Conservation (phyloP, 495 filamentous ascomycete species). For the Paragyromitra xinjiangensis region DNA sequence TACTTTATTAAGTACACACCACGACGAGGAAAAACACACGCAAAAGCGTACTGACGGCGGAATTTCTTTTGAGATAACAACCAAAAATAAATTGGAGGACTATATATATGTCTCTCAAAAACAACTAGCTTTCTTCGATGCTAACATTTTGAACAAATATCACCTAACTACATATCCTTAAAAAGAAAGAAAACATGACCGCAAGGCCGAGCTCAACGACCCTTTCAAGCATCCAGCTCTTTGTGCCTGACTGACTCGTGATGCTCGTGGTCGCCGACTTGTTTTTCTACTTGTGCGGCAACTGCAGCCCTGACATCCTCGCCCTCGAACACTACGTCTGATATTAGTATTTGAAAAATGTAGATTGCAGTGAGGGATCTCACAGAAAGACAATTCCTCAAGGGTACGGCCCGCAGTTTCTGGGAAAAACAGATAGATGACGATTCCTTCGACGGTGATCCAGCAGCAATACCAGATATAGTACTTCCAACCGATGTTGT, state of each 20-base stretch:
- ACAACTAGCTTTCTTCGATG: not conserved
- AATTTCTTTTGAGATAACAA: too few relatives aligned
- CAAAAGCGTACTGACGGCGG: too few relatives aligned
- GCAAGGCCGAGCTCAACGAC: not conserved
- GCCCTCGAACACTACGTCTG: constrained; percentile 65
- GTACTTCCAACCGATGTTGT: constrained; percentile 69
- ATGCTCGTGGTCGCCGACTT: constrained; percentile 56
- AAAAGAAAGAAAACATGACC: not conserved
- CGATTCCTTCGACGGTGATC: constrained; percentile 66
- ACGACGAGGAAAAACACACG: too few relatives aligned
- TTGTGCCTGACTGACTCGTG: constrained; percentile 16
- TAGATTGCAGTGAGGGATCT: constrained; percentile 52
- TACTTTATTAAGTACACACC: too few relatives aligned
- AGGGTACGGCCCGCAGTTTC: constrained; percentile 70
- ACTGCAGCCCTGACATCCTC: constrained; percentile 62
- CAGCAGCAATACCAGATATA: constrained; percentile 71
- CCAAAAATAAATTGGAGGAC: not conserved
- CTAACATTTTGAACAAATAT: constrained; percentile 15
- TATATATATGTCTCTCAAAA: not conserved
- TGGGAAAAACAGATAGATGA: constrained; percentile 72
- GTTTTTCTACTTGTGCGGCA: constrained; percentile 63
- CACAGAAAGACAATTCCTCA: constrained; percentile 72
- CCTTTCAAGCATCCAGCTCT: constrained; percentile 14
- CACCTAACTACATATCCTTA: not conserved
- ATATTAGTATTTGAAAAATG: constrained; percentile 25